These are phyloP conservation scores for Nakaseomyces kungkrabaensis DNA, from an alignment of 1,139 yeast genomes.

Conservation along the genomic window DNA sequence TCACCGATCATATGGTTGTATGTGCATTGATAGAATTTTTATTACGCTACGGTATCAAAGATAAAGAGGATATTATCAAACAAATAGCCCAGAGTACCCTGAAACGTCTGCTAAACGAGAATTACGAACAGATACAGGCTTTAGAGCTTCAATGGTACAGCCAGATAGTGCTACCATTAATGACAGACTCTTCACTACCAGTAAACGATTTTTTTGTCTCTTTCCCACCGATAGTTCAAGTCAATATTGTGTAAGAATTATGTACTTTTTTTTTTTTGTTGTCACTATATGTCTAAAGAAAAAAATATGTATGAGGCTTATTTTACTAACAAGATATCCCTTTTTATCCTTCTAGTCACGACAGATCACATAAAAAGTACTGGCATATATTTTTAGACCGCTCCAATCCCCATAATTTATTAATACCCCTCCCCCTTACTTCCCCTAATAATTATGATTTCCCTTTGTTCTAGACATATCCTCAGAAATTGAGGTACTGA, in stretches of 20 bases:
- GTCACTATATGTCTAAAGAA: no score
- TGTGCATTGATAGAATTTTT: background rate
- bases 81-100: background rate
- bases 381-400: no score
- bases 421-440: no score
- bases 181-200: constrained; percentile 1
- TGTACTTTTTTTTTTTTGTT: background rate
- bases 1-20: background rate
- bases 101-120: background rate
- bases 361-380: no score
- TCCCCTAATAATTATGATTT: no score
- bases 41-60: background rate
- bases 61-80: background rate
- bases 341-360: no score
- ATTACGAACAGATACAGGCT: constrained; percentile 3
- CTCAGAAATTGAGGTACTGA: no score
- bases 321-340: no score
- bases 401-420: no score
- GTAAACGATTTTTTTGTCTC: background rate
- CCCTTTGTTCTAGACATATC: no score
- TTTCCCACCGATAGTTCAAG: constrained; percentile 1
- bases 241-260: background rate
- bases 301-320: no score
- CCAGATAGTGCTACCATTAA: background rate
- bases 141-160: background rate